Conservation (phyloP, 345 rosid genomes). For the Eucalyptus erythrocorys region DNA sequence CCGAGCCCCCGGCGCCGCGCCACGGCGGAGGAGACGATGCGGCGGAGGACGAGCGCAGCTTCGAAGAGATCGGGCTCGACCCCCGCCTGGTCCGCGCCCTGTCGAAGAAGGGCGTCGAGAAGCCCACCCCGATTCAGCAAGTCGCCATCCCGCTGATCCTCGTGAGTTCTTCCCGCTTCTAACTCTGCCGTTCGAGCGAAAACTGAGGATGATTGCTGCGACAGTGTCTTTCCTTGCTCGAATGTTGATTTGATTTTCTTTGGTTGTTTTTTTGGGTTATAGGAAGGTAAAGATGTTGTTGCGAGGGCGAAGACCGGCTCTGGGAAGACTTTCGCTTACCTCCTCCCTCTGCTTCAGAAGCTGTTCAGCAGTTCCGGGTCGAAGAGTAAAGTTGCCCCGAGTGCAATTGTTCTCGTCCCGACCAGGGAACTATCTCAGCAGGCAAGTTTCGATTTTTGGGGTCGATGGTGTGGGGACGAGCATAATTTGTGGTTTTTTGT, state of each 20-base stretch:
- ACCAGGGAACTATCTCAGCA: constrained; percentile 79
- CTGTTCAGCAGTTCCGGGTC: constrained; percentile 33
- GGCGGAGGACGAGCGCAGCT: constrained; percentile 32
- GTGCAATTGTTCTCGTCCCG: constrained; percentile 70
- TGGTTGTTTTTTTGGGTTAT: neutral
- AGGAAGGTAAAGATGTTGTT: constrained; percentile 93
- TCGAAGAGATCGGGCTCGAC: constrained; percentile 73
- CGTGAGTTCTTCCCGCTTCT: constrained; percentile 11
- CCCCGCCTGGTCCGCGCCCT: constrained; percentile 70
- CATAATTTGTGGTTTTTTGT: neutral
- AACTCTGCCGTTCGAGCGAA: neutral
- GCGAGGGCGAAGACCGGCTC: constrained; percentile 88
- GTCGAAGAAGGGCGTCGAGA: constrained; percentile 48
- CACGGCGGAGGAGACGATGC: constrained; percentile 2
- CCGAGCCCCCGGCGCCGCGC: neutral
- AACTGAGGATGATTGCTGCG: neutral
- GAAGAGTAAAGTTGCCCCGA: constrained; percentile 52
- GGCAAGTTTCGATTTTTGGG: constrained; percentile 11
- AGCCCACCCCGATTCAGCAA: constrained; percentile 72
- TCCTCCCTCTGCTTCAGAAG: constrained; percentile 81
- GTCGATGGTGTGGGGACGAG: neutral
- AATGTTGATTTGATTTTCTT: neutral
- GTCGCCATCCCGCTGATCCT: constrained; percentile 61
- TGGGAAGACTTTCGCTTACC: constrained; percentile 83
- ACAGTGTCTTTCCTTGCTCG: neutral